These are phyloP conservation scores for Pyrenochaeta sp. DNA, from an alignment of 2,329 filamentous ascomycete species.

Conservation along the genomic window DNA sequence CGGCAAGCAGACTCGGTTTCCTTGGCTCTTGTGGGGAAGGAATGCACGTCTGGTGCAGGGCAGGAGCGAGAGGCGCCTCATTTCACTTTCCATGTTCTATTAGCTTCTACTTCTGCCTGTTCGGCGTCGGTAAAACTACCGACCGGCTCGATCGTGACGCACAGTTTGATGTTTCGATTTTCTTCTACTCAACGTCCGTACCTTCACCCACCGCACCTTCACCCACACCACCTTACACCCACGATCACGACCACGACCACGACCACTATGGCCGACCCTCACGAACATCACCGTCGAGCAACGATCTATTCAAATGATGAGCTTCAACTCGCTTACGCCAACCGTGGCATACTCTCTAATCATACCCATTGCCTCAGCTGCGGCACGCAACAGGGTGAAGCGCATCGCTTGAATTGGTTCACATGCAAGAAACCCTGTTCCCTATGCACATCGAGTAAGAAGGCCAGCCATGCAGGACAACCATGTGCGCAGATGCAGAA, in stretches of 20 bases:
- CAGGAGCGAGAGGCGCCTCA: no score
- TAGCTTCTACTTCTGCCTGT: no score
- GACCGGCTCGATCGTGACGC: no score
- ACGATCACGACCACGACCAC: background rate
- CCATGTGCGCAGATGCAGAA: background rate
- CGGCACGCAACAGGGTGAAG: background rate
- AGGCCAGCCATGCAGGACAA: background rate
- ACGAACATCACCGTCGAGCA: background rate
- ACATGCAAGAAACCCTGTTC: background rate
- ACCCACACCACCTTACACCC: background rate
- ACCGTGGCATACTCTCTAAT: background rate
- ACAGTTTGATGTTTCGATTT: no score
- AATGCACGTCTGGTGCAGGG: no score
- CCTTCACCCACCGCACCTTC: background rate
- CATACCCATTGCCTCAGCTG: background rate
- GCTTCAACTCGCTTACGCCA: background rate
- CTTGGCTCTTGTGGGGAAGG: no score
- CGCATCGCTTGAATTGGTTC: background rate
- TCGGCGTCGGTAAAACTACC: no score
- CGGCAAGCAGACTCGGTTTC: no score
- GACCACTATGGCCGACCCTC: no score
- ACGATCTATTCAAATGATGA: background rate
- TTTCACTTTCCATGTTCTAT: no score
- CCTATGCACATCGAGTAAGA: background rate
- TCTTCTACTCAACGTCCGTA: no score